A percentile compares a stretch with the other conserved stretches of the same genome.
Evolutionary conservation across 2,329 filamentous ascomycete species (phyloP).

Genomic region (Calycina herbarum): DNA sequence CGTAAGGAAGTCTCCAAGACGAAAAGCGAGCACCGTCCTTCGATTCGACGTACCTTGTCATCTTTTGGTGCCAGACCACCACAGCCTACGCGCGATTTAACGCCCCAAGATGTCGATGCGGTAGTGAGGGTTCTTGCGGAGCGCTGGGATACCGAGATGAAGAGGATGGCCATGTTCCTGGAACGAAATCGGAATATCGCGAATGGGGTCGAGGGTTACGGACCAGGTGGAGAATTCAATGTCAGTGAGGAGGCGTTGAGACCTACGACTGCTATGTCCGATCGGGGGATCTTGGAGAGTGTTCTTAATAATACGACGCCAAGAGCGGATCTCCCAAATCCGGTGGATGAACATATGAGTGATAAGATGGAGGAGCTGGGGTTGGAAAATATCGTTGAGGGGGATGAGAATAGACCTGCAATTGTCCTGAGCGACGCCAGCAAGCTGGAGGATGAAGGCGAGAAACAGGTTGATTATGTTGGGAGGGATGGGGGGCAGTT

Average conservation of each 20-base stretch:
- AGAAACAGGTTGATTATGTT: neutral
- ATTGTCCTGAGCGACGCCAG: neutral
- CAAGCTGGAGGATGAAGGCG: neutral
- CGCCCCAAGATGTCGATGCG: constrained; percentile 36
- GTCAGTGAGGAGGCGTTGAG: constrained; percentile 31
- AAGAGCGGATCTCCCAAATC: constrained; percentile 32
- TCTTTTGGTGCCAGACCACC: constrained; percentile 30
- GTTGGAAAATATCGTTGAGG: constrained; percentile 9
- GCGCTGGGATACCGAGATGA: constrained; percentile 35
- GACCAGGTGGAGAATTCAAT: constrained; percentile 19
- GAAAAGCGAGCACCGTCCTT: constrained; percentile 29
- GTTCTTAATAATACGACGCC: constrained; percentile 38
- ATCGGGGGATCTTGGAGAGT: constrained; percentile 35
- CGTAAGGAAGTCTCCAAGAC: constrained; percentile 18
- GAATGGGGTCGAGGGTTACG: constrained; percentile 26
- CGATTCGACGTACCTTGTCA: constrained; percentile 35
- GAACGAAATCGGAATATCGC: constrained; percentile 36
- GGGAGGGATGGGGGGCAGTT: neutral
- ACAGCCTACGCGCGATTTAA: constrained; percentile 30
- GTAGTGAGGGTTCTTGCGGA: constrained; percentile 33
- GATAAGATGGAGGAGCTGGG: constrained; percentile 21
- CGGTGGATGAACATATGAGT: constrained; percentile 30
- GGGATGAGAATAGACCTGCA: neutral
- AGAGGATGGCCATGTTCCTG: constrained; percentile 33
- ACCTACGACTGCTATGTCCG: constrained; percentile 36